phyloP scores from a whole-genome alignment of 2,329 filamentous ascomycete species.

The Venturia oleaginea region DNA sequence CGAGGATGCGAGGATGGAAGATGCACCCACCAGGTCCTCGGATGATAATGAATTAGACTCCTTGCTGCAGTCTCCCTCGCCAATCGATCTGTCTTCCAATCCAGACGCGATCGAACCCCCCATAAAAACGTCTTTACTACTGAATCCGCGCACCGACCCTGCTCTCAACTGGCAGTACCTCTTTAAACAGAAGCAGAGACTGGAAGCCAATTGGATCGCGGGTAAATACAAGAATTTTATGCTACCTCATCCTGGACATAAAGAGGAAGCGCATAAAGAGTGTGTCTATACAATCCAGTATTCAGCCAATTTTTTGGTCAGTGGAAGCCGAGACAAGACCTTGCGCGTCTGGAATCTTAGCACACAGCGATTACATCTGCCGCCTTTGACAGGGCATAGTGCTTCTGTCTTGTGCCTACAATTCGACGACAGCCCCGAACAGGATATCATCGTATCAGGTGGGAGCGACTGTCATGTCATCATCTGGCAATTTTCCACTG shows the following conservation, averaged over 20 bases:
- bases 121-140: constrained; percentile 25
- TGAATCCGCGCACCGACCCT: constrained; percentile 33
- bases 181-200: constrained; percentile 73
- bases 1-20: constrained; percentile 30
- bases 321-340: constrained; percentile 81
- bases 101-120: constrained; percentile 20
- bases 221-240: constrained; percentile 81
- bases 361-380: constrained; percentile 64
- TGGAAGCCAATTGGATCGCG: constrained; percentile 87
- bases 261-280: constrained; percentile 76
- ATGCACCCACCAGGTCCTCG: constrained; percentile 20
- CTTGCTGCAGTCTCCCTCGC: constrained; percentile 14
- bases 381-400: constrained; percentile 65
- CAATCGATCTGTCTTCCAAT: not conserved
- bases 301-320: constrained; percentile 75
- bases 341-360: constrained; percentile 86
- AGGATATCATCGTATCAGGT: constrained; percentile 90
- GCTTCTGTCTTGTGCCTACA: constrained; percentile 92
- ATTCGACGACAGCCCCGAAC: constrained; percentile 78
- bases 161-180: constrained; percentile 88
- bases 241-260: constrained; percentile 72
- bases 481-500: constrained; percentile 88
- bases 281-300: constrained; percentile 96
- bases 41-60: constrained; percentile 13
- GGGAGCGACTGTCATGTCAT: constrained; percentile 89